A percentile compares a stretch with the other conserved stretches of the same genome.
Conservation (phyloP, 805 yeast species). For the Huiozyma naganishii region DNA sequence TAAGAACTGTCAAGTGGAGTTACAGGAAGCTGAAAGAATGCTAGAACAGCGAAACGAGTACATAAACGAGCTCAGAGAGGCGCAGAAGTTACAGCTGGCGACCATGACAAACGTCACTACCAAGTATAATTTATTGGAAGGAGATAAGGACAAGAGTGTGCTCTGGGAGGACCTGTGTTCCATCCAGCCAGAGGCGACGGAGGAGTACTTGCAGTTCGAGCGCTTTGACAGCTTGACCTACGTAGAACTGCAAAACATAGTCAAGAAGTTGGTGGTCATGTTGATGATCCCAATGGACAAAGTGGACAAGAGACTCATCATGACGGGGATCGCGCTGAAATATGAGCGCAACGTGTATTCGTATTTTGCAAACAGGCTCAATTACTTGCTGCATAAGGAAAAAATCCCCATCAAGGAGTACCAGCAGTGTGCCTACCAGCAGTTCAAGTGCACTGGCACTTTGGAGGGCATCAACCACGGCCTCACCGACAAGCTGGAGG, state of each 20-base stretch:
- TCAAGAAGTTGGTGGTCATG: slow-evolving; percentile 26
- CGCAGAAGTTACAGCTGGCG: background rate
- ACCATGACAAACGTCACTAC: background rate
- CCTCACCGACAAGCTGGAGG: slow-evolving; percentile 19
- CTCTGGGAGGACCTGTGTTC: slow-evolving; percentile 4
- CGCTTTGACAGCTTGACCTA: slow-evolving; percentile 22
- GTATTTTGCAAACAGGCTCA: slow-evolving; percentile 26
- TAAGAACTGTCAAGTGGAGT: background rate
- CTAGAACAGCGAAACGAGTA: background rate
- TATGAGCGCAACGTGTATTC: slow-evolving; percentile 22
- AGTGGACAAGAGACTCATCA: slow-evolving; percentile 18
- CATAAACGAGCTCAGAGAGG: background rate
- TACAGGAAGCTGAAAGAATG: background rate
- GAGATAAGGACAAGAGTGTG: slow-evolving; percentile 16
- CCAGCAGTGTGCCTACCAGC: slow-evolving; percentile 15
- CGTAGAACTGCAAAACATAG: slow-evolving; percentile 26
- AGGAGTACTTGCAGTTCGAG: slow-evolving; percentile 8
- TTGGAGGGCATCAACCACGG: slow-evolving; percentile 17
- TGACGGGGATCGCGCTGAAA: slow-evolving; percentile 17
- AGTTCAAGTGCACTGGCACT: slow-evolving; percentile 10
- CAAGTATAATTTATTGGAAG: slow-evolving; percentile 7
- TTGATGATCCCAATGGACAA: slow-evolving; percentile 26
- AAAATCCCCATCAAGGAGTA: slow-evolving; percentile 18
- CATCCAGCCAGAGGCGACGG: background rate
- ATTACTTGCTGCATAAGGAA: slow-evolving; percentile 23